Evolutionary conservation across 768 basidiomycete species (phyloP).

Genomic region (Pholiota molesta): DNA sequence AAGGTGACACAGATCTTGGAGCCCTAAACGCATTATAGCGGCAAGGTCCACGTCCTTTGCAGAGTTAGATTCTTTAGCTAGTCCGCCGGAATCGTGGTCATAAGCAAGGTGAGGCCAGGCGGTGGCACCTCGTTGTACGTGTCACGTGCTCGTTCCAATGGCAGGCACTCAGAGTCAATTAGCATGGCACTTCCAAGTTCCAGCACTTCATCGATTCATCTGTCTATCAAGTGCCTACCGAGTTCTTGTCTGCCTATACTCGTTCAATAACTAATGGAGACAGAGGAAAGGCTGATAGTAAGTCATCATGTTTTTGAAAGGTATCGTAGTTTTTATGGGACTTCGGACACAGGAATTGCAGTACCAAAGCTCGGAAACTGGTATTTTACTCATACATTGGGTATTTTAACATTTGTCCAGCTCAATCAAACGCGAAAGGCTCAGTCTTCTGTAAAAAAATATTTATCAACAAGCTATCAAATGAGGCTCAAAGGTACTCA

Average conservation of each 20-base stretch:
- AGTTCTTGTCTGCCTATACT: no score
- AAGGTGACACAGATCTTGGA: constrained; percentile 54
- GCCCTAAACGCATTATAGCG: constrained; percentile 50
- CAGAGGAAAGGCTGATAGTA: background rate
- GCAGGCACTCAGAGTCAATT: no score
- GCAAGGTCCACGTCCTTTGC: no score
- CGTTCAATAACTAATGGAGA: background rate
- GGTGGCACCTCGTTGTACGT: background rate
- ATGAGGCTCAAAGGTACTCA: constrained; percentile 2
- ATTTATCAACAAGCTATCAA: background rate
- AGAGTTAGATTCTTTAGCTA: background rate
- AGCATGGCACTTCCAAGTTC: no score
- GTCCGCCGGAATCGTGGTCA: background rate
- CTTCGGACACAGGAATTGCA: background rate
- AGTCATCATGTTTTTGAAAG: no score
- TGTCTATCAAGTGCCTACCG: no score
- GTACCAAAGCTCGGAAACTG: background rate
- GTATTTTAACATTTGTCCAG: background rate
- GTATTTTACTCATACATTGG: background rate
- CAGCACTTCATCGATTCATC: no score
- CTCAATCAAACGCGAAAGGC: background rate
- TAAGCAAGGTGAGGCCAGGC: background rate
- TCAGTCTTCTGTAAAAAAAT: background rate
- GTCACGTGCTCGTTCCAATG: background rate
- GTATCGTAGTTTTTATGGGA: no score